Base-by-base conservation (phyloP, 306 rosid species). In the Prunus mongolica region DNA sequence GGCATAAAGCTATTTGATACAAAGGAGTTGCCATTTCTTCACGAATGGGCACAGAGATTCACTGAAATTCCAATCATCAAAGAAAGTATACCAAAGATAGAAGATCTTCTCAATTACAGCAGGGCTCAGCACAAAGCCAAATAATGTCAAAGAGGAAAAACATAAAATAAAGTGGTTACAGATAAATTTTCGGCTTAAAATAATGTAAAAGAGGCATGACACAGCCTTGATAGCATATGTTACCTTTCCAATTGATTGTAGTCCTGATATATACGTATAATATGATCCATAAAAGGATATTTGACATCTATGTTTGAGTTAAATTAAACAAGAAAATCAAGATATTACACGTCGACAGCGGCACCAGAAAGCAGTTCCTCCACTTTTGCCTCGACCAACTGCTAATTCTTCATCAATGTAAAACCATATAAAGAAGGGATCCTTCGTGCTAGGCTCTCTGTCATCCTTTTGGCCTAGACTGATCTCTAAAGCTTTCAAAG, bases 331-430 rank as follows among this genome's bases (percentile, higher is more conserved):
- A 62, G 24, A 45, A 78, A 72, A 58, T 87, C 83, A 90, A 69
- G 69, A 15, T 44, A 62, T 19, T 71, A 90, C 89, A 71, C 72
- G 94, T 30, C 20, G 82, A 85, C 98, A 94, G 63, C 89, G 88
- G 73, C 97, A 88, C 99, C 98, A 92, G 69, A 90, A 89, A 25
- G 97, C 97, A 78, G 97, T 92, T 28, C 99, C 97, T 41, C 97
- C 97, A 73, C 97, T 80, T 81, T 85, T 84, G 66, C 97, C 99
- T 66, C 96, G 92, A 79, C 97, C 99, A 83, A 95, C 97, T 28
- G 97, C 98, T 72, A 92, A 83, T 89, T 92, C 97, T 74, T 92
- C 97, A 75, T 95, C 99, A 74, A 90, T 91, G 67, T 92, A 95
- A 84, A 89, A 92, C 98, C 97, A 93, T 65, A 90, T 88, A 79